Base-by-base conservation (phyloP, 129 eudicot species). In the Lactuca saligna region DNA sequence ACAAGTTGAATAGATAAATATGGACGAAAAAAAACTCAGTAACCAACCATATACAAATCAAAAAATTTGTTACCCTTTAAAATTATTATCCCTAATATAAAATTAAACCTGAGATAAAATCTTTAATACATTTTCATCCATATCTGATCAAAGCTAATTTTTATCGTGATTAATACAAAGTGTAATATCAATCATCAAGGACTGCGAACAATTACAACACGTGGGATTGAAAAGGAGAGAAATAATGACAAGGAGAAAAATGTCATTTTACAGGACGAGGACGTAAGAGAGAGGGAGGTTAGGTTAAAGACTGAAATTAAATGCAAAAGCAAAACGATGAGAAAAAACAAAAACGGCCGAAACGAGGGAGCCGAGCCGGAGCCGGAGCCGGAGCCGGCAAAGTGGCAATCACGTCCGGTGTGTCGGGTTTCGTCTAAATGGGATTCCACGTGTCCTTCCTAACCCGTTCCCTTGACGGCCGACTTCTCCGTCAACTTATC, bases 401-500 rank as follows among this genome's bases (percentile, higher is more conserved):
- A 17, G 56, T 6, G 17, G 65, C 14, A 44, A 34, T 33, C 29
- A 66, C 46, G 76, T 77, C 76, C 81, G 76, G 78, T 73, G 82
- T 72, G 82, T 72, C 78, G 82, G 82, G 63, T 68, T 65, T 65
- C 53, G 39, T 17, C 48, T 46, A 17, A 76, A 61, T 68, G 71
- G 17, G 14, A 17, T 62, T 37, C 71, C 83, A 82, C 86, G 86
- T 78, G 86, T 82, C 83, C 65, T 16, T 12, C 41, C 25, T 71
- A 35, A 66, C 70, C 74, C 73, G 60, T 67, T 13, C 63, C 69
- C 62, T 64, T 69, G 74, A 82, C 83, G 82, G 83, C 78, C 86
- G 78, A 76, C 75, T 68, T 76, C 79, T 75, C 85, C 85, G 85
- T 81, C 85, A 75, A 57, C 78, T 72, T 71, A 71, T 71, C 76